Conservation (phyloP, 768 basidiomycete species). For the Dioszegia hungarica region DNA sequence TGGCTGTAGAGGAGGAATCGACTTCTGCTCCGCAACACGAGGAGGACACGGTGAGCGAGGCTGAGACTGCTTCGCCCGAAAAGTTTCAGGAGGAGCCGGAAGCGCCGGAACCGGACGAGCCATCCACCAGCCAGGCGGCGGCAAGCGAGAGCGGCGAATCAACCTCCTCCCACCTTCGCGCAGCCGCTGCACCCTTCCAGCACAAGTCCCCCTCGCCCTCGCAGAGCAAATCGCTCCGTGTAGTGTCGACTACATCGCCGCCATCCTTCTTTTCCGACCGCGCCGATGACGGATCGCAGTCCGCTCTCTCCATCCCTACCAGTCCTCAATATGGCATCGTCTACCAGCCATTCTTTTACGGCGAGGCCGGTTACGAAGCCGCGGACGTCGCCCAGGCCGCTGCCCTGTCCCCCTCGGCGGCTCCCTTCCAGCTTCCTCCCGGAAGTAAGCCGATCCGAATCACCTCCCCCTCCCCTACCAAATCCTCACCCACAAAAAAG, state of each 20-base stretch:
- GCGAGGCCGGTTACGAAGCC: background rate
- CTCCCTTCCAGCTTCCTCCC: background rate
- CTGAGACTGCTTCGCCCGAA: background rate
- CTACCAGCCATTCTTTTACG: background rate
- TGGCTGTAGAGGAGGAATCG: no score
- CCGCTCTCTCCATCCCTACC: background rate
- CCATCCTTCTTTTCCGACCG: conserved; percentile 1
- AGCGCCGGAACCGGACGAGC: background rate
- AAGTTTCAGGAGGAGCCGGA: background rate
- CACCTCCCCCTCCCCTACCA: background rate
- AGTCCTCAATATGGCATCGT: background rate
- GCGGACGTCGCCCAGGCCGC: background rate
- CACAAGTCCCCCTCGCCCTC: no score
- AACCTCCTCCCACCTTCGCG: background rate
- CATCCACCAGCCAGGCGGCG: background rate
- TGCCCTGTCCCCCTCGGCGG: background rate
- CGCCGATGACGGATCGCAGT: background rate
- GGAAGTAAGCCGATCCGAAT: background rate
- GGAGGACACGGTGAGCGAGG: background rate
- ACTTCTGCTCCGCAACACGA: no score
- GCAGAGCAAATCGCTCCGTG: background rate
- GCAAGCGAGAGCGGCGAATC: conserved; percentile 1
- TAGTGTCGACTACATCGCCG: background rate
- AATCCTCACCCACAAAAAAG: background rate
- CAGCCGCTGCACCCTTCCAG: background rate